These are phyloP conservation scores for Sporodiniella umbellata DNA, from an alignment of 371 early-diverging fungal genomes.

Conservation along the genomic window DNA sequence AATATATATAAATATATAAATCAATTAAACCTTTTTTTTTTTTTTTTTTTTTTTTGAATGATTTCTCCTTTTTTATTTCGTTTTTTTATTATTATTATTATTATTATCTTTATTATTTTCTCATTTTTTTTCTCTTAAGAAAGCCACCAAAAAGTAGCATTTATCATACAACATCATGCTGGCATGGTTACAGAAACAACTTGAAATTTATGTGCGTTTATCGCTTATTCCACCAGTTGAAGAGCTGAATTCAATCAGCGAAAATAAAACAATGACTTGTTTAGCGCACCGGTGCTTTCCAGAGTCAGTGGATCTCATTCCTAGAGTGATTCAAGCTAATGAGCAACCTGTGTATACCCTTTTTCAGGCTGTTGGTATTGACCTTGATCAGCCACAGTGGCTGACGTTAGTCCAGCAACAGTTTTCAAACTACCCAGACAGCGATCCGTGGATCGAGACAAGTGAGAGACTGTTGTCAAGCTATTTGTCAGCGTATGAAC, in stretches of 20 bases:
- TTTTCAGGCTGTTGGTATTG: background rate
- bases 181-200: conserved; percentile 40
- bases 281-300: conserved; percentile 37
- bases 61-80: background rate
- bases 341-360: background rate
- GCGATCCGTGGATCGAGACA: too few species aligned
- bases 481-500: too few species aligned
- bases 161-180: conserved; percentile 27
- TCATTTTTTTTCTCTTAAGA: background rate
- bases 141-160: background rate
- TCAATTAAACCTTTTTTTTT: background rate
- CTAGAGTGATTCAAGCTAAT: background rate
- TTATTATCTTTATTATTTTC: background rate
- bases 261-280: conserved; percentile 16
- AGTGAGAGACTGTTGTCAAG: too few species aligned
- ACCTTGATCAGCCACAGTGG: too few species aligned
- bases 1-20: too few species aligned
- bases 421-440: too few species aligned
- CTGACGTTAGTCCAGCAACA: too few species aligned
- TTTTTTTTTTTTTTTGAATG: background rate
- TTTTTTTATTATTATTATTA: too few species aligned
- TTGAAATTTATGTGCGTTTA: conserved; percentile 14
- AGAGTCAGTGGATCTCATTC: conserved; percentile 18
- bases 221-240: background rate
- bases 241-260: background rate